Conservation (phyloP, 768 basidiomycete species). For the Tylopilus subfusipes region DNA sequence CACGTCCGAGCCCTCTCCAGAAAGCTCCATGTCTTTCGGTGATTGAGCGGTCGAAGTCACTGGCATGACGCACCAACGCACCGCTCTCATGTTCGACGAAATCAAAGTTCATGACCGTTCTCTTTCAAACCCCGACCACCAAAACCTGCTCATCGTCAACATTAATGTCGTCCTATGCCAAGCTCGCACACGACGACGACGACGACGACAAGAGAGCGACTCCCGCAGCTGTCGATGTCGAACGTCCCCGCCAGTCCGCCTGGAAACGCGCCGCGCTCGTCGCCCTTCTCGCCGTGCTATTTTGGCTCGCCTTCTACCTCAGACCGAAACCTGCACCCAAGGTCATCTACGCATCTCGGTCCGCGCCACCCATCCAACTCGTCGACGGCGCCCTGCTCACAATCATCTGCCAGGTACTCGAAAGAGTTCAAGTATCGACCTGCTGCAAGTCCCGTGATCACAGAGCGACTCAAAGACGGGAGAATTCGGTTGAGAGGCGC, state of each 20-base stretch:
- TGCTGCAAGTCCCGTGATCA: slow-evolving; percentile 81
- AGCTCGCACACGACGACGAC: slow-evolving; percentile 9
- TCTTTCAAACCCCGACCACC: slow-evolving; percentile 25
- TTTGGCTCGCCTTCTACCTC: slow-evolving; percentile 44
- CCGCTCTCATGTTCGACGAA: slow-evolving; percentile 3
- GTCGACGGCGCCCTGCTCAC: background rate
- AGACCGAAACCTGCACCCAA: slow-evolving; percentile 35
- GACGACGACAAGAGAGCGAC: background rate
- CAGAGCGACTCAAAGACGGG: slow-evolving; percentile 71
- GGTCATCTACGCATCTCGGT: slow-evolving; percentile 65
- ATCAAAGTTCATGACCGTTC: background rate
- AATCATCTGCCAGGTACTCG: slow-evolving; percentile 60
- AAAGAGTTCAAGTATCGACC: slow-evolving; percentile 79
- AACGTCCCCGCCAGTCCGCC: slow-evolving; percentile 31
- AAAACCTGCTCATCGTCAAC: too few relatives aligned
- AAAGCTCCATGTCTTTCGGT: slow-evolving; percentile 23
- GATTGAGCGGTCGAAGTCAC: slow-evolving; percentile 1
- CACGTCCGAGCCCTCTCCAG: slow-evolving; percentile 28
- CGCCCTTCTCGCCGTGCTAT: slow-evolving; percentile 37
- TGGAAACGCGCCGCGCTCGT: slow-evolving; percentile 49
- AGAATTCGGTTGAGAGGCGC: slow-evolving; percentile 69
- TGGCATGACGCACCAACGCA: background rate
- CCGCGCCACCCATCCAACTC: slow-evolving; percentile 13
- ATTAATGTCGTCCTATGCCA: slow-evolving; percentile 6
- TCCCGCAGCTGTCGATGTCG: background rate